phyloP scores from a whole-genome alignment of 129 eudicot species.

The Flaveria ramosissima region DNA sequence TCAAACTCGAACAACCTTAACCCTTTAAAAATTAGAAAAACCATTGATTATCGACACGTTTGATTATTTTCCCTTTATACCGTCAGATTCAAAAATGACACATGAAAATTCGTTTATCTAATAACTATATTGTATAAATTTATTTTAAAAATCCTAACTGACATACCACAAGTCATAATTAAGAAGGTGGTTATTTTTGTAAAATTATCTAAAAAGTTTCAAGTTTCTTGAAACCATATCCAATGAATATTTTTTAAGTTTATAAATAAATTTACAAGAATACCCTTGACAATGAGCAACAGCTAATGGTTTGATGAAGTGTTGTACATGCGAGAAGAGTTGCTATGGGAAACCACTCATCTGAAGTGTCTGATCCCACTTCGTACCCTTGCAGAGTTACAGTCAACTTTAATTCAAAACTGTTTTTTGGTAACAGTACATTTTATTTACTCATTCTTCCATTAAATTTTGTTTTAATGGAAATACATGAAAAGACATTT shows the following conservation, averaged over 20 bases:
- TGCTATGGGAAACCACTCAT: conserved; percentile 21
- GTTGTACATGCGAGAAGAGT: not conserved
- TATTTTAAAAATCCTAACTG: no score
- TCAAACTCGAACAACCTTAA: no score
- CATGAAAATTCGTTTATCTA: no score
- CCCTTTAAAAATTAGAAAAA: no score
- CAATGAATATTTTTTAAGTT: not conserved
- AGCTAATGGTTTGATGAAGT: not conserved
- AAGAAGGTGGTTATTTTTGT: not conserved
- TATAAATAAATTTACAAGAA: not conserved
- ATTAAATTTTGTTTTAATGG: not conserved
- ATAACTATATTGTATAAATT: no score
- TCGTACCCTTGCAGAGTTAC: conserved; percentile 29
- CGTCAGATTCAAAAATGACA: no score
- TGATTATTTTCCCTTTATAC: no score
- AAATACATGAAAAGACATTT: not conserved
- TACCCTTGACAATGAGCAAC: not conserved
- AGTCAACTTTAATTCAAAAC: conserved; percentile 32
- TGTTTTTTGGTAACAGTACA: conserved; percentile 5
- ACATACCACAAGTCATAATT: no score
- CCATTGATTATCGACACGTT: no score
- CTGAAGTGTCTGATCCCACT: conserved; percentile 26
- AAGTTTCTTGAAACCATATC: not conserved
- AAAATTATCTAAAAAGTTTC: not conserved
- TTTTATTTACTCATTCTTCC: not conserved